Percentiles rank a stretch among this genome's conserved stretches.
These are phyloP conservation scores for Zygosaccharomyces sapae DNA, from an alignment of 1,139 yeast species.

Conservation along the genomic window DNA sequence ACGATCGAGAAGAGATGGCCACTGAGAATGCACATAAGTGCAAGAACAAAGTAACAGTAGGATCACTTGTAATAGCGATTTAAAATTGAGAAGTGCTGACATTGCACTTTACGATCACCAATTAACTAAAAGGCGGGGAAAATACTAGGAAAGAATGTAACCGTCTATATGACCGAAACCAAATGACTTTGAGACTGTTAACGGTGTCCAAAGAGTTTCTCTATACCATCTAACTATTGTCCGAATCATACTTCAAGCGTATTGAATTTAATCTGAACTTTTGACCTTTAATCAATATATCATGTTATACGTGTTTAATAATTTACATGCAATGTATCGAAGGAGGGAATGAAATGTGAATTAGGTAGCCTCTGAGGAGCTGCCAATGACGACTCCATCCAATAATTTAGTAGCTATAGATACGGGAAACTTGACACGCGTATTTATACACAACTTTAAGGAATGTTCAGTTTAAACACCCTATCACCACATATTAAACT, in stretches of 20 bases:
- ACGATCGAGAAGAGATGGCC: conserved; percentile 80
- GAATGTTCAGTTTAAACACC: background rate
- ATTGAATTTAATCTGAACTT: background rate
- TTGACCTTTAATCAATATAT: background rate
- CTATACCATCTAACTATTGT: too few relatives aligned
- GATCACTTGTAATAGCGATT: conserved; percentile 79
- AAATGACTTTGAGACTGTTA: background rate
- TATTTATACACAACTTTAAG: too few relatives aligned
- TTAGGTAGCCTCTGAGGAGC: background rate
- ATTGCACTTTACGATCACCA: conserved; percentile 12
- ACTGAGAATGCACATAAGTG: conserved; percentile 79
- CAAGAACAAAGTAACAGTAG: conserved; percentile 84
- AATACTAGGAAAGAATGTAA: background rate
- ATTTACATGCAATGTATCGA: too few relatives aligned
- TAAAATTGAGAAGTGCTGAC: conserved; percentile 94
- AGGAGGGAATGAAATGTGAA: background rate
- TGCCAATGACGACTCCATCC: too few relatives aligned
- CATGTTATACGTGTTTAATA: background rate
- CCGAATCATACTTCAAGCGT: too few relatives aligned
- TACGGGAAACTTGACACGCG: too few relatives aligned
- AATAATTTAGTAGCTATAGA: too few relatives aligned
- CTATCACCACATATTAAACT: background rate
- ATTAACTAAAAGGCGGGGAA: background rate
- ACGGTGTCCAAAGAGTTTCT: background rate
- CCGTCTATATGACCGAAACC: background rate